phyloP scores from a whole-genome alignment of 345 rosid species.

The Lumnitzera littorea region DNA sequence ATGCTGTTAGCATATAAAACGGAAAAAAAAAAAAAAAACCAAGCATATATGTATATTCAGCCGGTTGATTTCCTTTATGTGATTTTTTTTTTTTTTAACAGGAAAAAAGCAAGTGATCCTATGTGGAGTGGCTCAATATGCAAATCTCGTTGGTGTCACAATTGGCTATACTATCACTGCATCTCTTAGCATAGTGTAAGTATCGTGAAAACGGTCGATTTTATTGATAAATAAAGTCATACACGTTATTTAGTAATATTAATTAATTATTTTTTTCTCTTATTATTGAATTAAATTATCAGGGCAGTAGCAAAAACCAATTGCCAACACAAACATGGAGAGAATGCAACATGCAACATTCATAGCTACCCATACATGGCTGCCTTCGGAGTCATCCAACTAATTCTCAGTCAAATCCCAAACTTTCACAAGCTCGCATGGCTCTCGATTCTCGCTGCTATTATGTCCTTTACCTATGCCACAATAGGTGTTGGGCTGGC shows the following conservation, averaged over 20 bases:
- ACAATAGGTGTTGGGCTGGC: constrained; percentile 72
- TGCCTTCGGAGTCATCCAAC: constrained; percentile 58
- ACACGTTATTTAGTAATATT: constrained; percentile 1
- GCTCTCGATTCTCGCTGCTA: constrained; percentile 77
- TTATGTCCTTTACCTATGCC: constrained; percentile 84
- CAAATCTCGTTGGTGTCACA: constrained; percentile 55
- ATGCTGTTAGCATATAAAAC: no score
- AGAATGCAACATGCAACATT: constrained; percentile 37
- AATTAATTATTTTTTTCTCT: background rate
- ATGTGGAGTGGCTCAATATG: constrained; percentile 78
- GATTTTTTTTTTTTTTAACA: background rate
- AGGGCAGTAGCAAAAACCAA: constrained; percentile 52
- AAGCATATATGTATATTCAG: no score
- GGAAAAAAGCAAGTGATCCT: constrained; percentile 51
- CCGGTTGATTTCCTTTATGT: no score
- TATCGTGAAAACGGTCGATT: background rate
- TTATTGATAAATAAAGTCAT: background rate
- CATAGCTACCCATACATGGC: constrained; percentile 62
- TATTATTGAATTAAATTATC: constrained; percentile 1
- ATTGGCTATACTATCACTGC: constrained; percentile 91
- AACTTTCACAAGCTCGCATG: constrained; percentile 81
- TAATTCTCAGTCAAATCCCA: constrained; percentile 75
- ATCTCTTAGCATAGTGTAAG: constrained; percentile 94
- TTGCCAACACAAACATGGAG: constrained; percentile 73
- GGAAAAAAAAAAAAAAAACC: no score